Percentiles rank a stretch among this genome's conserved stretches.
Conservation (phyloP, 352 stramenopile species). For the Globisporangium acanthophoron region DNA sequence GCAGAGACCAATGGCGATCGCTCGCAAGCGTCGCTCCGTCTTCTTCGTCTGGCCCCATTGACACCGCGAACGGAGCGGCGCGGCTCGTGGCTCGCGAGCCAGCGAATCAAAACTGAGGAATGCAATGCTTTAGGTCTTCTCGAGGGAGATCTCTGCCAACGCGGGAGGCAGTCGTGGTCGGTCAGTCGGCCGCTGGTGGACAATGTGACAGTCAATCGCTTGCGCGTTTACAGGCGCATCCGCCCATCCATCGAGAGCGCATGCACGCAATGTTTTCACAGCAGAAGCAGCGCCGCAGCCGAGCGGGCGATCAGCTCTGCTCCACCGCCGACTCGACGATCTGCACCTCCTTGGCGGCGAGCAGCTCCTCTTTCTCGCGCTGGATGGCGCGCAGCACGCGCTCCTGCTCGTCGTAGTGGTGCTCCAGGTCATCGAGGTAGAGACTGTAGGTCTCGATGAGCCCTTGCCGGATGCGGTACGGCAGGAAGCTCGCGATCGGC, state of each 20-base stretch:
- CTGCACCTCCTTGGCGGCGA: conserved; percentile 14
- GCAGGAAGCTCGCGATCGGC: conserved; percentile 72
- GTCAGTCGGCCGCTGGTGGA: no score
- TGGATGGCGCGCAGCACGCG: conserved; percentile 76
- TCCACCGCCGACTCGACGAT: conserved; percentile 4
- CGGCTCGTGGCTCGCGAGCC: no score
- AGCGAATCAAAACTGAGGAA: background rate
- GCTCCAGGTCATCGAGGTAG: conserved; percentile 80
- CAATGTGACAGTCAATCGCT: no score
- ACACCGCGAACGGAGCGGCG: no score
- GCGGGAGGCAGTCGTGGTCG: no score
- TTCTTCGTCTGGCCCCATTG: no score
- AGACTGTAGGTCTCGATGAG: conserved; percentile 88
- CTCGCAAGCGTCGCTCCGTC: no score
- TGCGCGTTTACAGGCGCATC: background rate
- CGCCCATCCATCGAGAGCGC: no score
- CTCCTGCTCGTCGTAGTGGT: conserved; percentile 80
- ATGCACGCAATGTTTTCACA: no score
- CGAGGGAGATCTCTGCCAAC: no score
- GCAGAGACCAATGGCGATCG: no score
- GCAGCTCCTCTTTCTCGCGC: conserved; percentile 34
- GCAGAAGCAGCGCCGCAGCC: no score
- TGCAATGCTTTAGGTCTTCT: background rate
- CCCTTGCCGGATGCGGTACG: conserved; percentile 81
- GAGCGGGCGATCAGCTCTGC: background rate